A percentile compares a stretch with the other conserved stretches of the same genome.
Evolutionary conservation across 805 yeast genomes (phyloP).

Genomic region (Zygoascus flipseniorum): DNA sequence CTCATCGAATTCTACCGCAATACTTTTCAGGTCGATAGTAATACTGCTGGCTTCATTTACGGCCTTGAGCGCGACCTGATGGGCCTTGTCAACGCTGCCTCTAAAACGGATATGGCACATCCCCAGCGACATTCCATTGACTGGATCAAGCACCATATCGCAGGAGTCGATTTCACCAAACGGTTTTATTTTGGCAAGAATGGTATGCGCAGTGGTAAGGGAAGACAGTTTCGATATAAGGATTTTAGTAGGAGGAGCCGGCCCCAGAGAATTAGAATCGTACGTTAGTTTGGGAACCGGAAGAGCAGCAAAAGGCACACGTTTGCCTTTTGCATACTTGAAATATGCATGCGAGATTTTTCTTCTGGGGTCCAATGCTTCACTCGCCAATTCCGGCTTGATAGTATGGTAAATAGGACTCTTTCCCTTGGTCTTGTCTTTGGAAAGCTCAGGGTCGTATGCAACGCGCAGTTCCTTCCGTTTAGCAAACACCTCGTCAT

Average conservation of each 20-base stretch:
- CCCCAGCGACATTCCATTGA: slow-evolving; percentile 72
- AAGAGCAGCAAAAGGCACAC: slow-evolving; percentile 13
- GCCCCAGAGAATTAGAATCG: slow-evolving; percentile 68
- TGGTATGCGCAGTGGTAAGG: slow-evolving; percentile 13
- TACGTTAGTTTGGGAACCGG: slow-evolving; percentile 35
- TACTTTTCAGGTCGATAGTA: slow-evolving; percentile 43
- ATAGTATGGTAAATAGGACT: slow-evolving; percentile 29
- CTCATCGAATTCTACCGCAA: slow-evolving; percentile 27
- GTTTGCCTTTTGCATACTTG: slow-evolving; percentile 16
- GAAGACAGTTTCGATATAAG: slow-evolving; percentile 58
- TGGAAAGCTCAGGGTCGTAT: slow-evolving; percentile 46
- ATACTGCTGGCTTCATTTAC: slow-evolving; percentile 36
- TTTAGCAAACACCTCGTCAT: not conserved
- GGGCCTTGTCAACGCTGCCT: slow-evolving; percentile 40
- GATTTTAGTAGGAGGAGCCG: slow-evolving; percentile 61
- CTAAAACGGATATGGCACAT: slow-evolving; percentile 55
- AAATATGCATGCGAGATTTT: not conserved
- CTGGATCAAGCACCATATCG: slow-evolving; percentile 57
- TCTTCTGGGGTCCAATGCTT: slow-evolving; percentile 17
- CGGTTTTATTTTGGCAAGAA: slow-evolving; percentile 33
- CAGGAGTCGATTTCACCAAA: slow-evolving; percentile 59
- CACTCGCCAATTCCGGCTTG: slow-evolving; percentile 16
- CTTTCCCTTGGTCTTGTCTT: slow-evolving; percentile 34
- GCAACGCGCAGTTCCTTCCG: slow-evolving; percentile 23
- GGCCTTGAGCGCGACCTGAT: slow-evolving; percentile 39